These are phyloP conservation scores for Linum lewisii DNA, from an alignment of 345 rosid genomes.

Conservation along the genomic window DNA sequence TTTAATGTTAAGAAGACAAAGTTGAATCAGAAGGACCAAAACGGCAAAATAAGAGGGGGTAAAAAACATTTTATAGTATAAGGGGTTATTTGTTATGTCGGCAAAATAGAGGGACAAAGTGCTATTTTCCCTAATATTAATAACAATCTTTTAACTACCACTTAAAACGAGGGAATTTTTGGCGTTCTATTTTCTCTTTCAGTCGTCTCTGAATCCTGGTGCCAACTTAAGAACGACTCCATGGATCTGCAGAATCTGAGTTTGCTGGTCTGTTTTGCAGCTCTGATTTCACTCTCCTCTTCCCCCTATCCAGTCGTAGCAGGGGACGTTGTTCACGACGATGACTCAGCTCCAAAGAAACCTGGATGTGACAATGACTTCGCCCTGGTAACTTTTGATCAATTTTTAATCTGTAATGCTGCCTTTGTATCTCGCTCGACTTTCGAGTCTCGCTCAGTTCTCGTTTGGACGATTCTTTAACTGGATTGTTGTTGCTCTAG, in stretches of 20 bases:
- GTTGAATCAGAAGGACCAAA: no score
- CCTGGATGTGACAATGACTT: slow-evolving; percentile 98
- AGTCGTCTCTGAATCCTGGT: background rate
- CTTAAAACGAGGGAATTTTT: no score
- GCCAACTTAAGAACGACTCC: slow-evolving; percentile 9
- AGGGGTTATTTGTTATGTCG: no score
- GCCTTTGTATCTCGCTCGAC: slow-evolving; percentile 12
- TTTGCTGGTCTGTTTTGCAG: slow-evolving; percentile 20
- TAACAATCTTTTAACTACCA: no score
- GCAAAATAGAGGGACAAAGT: no score
- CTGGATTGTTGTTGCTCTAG: slow-evolving; percentile 19
- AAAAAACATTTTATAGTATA: no score
- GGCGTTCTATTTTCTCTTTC: background rate
- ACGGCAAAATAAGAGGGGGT: no score
- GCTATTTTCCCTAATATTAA: no score
- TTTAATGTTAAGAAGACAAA: no score
- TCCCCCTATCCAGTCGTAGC: slow-evolving; percentile 40
- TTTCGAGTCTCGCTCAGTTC: slow-evolving; percentile 12
- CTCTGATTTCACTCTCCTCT: slow-evolving; percentile 41
- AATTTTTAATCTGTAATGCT: background rate
- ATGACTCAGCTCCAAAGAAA: slow-evolving; percentile 80
- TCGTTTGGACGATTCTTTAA: slow-evolving; percentile 15
- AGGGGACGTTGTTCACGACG: slow-evolving; percentile 93
- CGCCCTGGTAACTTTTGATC: slow-evolving; percentile 50
- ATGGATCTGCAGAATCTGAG: slow-evolving; percentile 53